phyloP scores from a whole-genome alignment of 257 asterid genomes.

The Solanum rostratum region DNA sequence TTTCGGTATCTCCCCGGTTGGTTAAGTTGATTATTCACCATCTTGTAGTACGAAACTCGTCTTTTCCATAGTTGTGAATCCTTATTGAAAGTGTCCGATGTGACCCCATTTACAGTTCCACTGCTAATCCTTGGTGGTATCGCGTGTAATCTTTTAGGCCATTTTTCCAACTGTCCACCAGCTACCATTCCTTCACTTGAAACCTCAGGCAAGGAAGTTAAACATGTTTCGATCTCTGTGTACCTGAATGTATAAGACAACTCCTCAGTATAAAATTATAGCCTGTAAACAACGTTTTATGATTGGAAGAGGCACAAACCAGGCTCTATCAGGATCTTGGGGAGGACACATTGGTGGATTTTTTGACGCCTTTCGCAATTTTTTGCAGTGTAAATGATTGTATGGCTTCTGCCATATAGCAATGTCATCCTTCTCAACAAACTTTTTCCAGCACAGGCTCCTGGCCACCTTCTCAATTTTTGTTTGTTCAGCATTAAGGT shows the following conservation, averaged over 20 bases:
- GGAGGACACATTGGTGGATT: slow-evolving; percentile 39
- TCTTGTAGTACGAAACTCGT: slow-evolving; percentile 61
- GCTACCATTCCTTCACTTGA: slow-evolving; percentile 33
- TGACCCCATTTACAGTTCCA: slow-evolving; percentile 41
- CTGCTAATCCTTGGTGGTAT: slow-evolving; percentile 61
- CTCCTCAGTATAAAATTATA: neutral
- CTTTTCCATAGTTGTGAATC: slow-evolving; percentile 54
- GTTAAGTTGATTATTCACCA: slow-evolving; percentile 43
- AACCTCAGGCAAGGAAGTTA: slow-evolving; percentile 70
- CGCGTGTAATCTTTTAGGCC: slow-evolving; percentile 54
- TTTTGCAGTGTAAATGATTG: slow-evolving; percentile 45
- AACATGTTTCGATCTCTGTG: slow-evolving; percentile 48
- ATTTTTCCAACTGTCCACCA: slow-evolving; percentile 57
- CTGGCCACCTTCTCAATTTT: slow-evolving; percentile 52
- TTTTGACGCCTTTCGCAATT: slow-evolving; percentile 2
- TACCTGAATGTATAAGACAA: slow-evolving; percentile 33
- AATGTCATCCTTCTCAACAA: slow-evolving; percentile 65
- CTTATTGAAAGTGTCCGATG: slow-evolving; percentile 19
- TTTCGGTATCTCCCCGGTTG: slow-evolving; percentile 64
- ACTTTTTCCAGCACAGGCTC: slow-evolving; percentile 77
- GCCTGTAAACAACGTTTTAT: neutral
- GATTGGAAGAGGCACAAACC: slow-evolving; percentile 24
- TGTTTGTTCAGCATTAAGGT: slow-evolving; percentile 66
- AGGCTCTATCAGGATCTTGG: slow-evolving; percentile 54
- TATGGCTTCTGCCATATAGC: slow-evolving; percentile 80